Conservation (phyloP, 352 stramenopile genomes). For the Pythium aquatile region DNA sequence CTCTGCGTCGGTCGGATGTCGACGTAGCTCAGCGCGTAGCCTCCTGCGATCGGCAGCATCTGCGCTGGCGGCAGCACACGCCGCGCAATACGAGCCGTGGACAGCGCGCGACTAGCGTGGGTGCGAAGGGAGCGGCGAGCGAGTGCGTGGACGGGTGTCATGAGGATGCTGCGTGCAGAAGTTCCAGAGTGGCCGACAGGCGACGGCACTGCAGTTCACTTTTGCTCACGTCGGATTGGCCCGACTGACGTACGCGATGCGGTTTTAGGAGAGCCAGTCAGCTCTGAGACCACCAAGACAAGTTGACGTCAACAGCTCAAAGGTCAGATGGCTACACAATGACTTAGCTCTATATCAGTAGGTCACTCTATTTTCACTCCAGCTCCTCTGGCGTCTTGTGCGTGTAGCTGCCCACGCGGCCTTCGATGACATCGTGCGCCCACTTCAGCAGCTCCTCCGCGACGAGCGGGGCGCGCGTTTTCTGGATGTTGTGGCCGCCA, state of each 20-base stretch:
- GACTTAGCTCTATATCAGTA: neutral
- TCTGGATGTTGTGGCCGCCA: slow-evolving; percentile 51
- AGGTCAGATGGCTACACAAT: neutral
- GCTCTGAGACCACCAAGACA: neutral
- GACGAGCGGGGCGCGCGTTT: slow-evolving; percentile 32
- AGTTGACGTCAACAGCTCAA: neutral
- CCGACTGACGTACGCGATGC: neutral
- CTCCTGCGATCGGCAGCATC: slow-evolving; percentile 11
- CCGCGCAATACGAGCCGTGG: neutral
- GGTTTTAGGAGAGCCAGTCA: neutral
- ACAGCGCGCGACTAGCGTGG: neutral
- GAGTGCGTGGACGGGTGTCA: neutral
- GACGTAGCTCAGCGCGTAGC: slow-evolving; percentile 26
- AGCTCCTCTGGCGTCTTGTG: neutral
- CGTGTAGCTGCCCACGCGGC: neutral
- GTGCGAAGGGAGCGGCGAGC: neutral
- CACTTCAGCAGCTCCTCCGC: slow-evolving; percentile 28
- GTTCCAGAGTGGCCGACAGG: neutral
- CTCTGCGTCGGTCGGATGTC: slow-evolving; percentile 17
- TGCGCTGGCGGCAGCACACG: slow-evolving; percentile 12
- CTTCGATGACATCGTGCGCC: slow-evolving; percentile 11
- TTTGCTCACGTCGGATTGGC: neutral
- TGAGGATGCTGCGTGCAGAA: neutral
- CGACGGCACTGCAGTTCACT: too few species aligned
- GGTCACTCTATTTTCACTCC: neutral